Evolutionary conservation across 164 flowering plant genomes (phyloP), one percentile per base, ranked within the genome.

Genomic region (Liquidambar formosana): DNA sequence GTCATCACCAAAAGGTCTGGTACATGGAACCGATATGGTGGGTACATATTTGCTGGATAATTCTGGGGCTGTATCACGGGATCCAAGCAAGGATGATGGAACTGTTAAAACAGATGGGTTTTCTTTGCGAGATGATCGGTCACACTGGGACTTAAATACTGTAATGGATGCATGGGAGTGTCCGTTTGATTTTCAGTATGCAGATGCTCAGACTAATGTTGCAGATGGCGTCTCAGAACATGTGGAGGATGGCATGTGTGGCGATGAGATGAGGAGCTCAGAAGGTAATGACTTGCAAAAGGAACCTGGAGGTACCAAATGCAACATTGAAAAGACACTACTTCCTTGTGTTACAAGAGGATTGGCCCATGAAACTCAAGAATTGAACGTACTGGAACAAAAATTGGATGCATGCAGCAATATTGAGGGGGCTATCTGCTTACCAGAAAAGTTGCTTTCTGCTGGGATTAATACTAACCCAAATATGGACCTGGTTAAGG

Each of bases 131-230:
- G 88, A 79, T 72, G 82, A 71, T 49, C 71, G 88, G 61, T 74
- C 70, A 25, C 79, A 79, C 58, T 86, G 90, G 88, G 90, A 86
- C 78, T 67, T 86, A 57, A 86, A 86, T 47, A 70, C 77, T 60
- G 72, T 64, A 41, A 82, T 84, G 85, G 88, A 86, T 28, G 81
- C 75, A 23, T 86, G 86, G 90, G 84, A 63, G 21, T 27, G 60
- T 56, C 84, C 85, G 47, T 46, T 28, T 49, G 81, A 71, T 71
- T 75, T 71, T 80, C 18, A 68, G 28, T 8, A 38, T 74, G 64
- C 26, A n/a, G 65, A 28, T 56, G 15, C 68, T 45, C 49, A 71
- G 38, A 49, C 38, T 38, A 53, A 27, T 65, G 63, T 27, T 64
- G 54, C 44, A 47, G 58, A 54, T 45, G 33, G 27, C 41, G 10